These are phyloP conservation scores for Monilinia laxa DNA, from an alignment of 2,329 filamentous ascomycete genomes.

Conservation along the genomic window DNA sequence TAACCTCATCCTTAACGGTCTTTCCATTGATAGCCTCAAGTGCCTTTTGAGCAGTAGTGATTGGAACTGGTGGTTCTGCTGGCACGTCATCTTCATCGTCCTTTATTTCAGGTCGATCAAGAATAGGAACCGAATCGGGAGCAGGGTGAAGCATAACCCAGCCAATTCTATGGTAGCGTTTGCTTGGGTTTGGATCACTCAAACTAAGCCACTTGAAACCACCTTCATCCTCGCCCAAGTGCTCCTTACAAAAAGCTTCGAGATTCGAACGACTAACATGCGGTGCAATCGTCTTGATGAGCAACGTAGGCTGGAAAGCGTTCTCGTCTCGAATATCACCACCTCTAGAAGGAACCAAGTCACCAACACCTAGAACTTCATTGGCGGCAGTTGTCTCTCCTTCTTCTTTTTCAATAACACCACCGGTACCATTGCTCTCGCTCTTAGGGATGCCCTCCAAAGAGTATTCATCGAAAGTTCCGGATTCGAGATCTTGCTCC, in stretches of 20 bases:
- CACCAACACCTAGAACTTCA: slow-evolving; percentile 88
- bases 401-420: slow-evolving; percentile 88
- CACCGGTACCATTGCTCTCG: slow-evolving; percentile 83
- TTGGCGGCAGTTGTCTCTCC: slow-evolving; percentile 89
- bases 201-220: slow-evolving; percentile 95
- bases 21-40: slow-evolving; percentile 96
- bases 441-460: slow-evolving; percentile 92
- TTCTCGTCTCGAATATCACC: slow-evolving; percentile 89
- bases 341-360: slow-evolving; percentile 78
- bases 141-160: slow-evolving; percentile 95
- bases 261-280: slow-evolving; percentile 93
- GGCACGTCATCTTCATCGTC: slow-evolving; percentile 54
- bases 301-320: slow-evolving; percentile 81
- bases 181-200: slow-evolving; percentile 94
- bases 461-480: slow-evolving; percentile 90
- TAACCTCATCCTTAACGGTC: slow-evolving; percentile 89
- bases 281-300: slow-evolving; percentile 97
- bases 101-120: slow-evolving; percentile 71
- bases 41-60: slow-evolving; percentile 75
- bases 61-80: slow-evolving; percentile 44
- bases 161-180: slow-evolving; percentile 95
- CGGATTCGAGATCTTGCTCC: slow-evolving; percentile 81
- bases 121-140: slow-evolving; percentile 61
- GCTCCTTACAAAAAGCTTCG: slow-evolving; percentile 90
- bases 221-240: slow-evolving; percentile 85